These are phyloP conservation scores for Starmerella bombicola DNA, from an alignment of 805 yeast species.

Conservation along the genomic window DNA sequence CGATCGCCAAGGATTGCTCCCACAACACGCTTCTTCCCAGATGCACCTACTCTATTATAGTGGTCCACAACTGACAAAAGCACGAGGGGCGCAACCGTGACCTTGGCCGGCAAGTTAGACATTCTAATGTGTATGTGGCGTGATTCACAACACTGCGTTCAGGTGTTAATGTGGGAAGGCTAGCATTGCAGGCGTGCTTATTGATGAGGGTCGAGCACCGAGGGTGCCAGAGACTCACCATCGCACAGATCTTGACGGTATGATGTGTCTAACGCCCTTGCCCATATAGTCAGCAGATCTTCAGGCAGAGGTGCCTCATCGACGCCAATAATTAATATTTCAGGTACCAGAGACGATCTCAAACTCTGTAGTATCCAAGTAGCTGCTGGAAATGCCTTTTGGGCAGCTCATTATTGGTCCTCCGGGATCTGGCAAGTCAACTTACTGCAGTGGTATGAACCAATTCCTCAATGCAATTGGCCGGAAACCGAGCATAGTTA, in stretches of 20 bases:
- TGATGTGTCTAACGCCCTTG: too few species aligned
- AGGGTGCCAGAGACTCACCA: too few species aligned
- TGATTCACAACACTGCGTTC: too few species aligned
- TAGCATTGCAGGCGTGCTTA: too few species aligned
- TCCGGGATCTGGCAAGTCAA: conserved; percentile 95
- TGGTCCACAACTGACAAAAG: conserved; percentile 91
- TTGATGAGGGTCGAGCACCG: too few species aligned
- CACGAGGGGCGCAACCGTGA: conserved; percentile 90
- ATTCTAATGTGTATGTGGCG: conserved; percentile 1
- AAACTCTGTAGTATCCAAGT: too few species aligned
- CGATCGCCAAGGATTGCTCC: conserved; percentile 88
- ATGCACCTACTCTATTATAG: conserved; percentile 71
- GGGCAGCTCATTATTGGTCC: conserved; percentile 96
- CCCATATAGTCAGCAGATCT: too few species aligned
- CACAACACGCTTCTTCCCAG: conserved; percentile 67
- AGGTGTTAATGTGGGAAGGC: neutral
- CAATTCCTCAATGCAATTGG: conserved; percentile 94
- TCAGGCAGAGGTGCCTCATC: too few species aligned
- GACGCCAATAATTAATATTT: too few species aligned
- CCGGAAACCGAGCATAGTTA: conserved; percentile 68
- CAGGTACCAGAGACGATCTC: too few species aligned
- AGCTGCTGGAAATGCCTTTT: conserved; percentile 31
- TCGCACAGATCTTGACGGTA: too few species aligned
- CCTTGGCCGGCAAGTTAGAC: conserved; percentile 34
- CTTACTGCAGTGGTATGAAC: conserved; percentile 81